A percentile compares a stretch with the other conserved stretches of the same genome.
Evolutionary conservation across 208 protist genomes (phyloP).

Genomic region (Trypanosomatidae sp.): DNA sequence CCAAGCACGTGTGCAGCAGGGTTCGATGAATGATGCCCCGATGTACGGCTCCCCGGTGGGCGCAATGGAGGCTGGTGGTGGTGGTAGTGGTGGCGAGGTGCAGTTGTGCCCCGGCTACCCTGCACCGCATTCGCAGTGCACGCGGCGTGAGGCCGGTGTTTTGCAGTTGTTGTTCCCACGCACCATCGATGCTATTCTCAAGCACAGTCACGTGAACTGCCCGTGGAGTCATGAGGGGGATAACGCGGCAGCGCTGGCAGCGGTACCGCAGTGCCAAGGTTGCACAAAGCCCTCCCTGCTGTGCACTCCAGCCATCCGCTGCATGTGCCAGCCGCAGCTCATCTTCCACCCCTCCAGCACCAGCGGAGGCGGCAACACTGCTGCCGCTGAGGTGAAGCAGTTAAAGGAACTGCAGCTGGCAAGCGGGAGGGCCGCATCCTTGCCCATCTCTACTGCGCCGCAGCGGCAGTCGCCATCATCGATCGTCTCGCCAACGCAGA

Average conservation of each 20-base stretch:
- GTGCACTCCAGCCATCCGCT: conserved; percentile 49
- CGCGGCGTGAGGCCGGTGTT: conserved; percentile 38
- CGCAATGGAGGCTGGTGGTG: neutral
- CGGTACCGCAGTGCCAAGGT: conserved; percentile 39
- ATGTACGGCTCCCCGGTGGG: neutral
- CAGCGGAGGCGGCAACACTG: neutral
- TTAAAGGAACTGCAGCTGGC: neutral
- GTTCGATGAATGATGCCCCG: neutral
- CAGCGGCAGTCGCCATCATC: neutral
- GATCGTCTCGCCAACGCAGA: neutral
- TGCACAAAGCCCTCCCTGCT: conserved; percentile 60
- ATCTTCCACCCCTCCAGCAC: conserved; percentile 31
- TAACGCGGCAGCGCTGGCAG: neutral
- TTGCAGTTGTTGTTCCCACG: conserved; percentile 62
- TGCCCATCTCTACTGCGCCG: neutral
- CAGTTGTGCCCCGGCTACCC: conserved; percentile 40
- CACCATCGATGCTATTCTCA: conserved; percentile 44
- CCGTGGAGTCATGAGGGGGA: conserved; percentile 28
- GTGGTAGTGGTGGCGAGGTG: neutral
- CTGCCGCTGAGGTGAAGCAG: neutral
- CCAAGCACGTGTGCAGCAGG: conserved; percentile 6
- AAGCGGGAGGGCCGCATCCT: neutral
- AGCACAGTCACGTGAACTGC: conserved; percentile 44
- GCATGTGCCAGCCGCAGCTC: conserved; percentile 71
- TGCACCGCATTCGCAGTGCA: conserved; percentile 45